Evolutionary conservation across 441 rosid species (phyloP).

Genomic region (Theobroma grandiflorum): DNA sequence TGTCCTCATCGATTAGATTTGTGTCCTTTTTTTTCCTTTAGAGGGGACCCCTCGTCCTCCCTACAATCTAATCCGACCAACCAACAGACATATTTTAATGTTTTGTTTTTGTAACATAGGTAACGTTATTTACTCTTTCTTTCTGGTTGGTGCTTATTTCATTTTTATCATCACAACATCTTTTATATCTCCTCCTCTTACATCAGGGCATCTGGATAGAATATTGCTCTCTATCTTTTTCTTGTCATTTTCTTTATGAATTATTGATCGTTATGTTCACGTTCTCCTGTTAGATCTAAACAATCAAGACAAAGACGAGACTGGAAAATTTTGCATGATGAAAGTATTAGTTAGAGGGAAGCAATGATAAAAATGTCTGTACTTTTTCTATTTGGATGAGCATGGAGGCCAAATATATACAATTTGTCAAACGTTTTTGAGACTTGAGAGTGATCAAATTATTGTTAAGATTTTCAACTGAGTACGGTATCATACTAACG

Average conservation of each 20-base stretch:
- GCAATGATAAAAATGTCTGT: neutral
- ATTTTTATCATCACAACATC: constrained; percentile 7
- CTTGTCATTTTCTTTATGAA: neutral
- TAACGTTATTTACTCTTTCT: neutral
- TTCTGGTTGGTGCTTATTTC: constrained; percentile 1
- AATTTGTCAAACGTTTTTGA: neutral
- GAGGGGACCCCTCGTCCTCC: neutral
- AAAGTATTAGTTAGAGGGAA: too few relatives aligned
- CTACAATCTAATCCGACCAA: constrained; percentile 25
- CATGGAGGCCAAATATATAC: neutral
- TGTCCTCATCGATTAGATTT: constrained; percentile 30
- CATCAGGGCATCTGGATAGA: neutral
- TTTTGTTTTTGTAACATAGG: constrained; percentile 11
- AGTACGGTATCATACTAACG: too few relatives aligned
- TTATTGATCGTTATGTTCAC: neutral
- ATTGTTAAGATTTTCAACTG: neutral
- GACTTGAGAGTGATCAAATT: neutral
- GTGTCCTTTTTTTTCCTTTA: constrained; percentile 19
- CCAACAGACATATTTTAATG: constrained; percentile 33
- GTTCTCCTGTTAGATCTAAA: constrained; percentile 2
- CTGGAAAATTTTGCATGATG: neutral
- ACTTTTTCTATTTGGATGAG: neutral
- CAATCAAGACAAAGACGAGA: neutral
- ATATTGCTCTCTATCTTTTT: neutral
- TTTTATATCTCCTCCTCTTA: neutral